Evolutionary conservation across 139 green algal species (phyloP).

Genomic region (Gonium pectorale): DNA sequence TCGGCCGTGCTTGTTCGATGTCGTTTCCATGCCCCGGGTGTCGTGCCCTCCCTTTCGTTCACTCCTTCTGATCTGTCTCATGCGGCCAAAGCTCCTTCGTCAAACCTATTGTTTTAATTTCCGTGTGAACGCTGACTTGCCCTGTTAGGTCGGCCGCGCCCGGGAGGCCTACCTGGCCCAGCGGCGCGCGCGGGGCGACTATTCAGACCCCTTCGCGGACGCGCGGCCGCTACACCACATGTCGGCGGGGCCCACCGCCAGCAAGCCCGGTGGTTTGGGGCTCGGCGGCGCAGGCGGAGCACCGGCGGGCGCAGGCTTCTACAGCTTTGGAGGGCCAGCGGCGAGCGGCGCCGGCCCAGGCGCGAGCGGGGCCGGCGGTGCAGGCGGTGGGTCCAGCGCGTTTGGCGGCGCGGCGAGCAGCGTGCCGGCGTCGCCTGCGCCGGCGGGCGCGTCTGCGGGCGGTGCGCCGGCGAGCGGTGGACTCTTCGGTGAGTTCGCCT

Average conservation of each 20-base stretch:
- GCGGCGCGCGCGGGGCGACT: constrained; percentile 31
- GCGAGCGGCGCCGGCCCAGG: no score
- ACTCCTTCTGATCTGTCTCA: no score
- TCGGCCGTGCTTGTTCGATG: no score
- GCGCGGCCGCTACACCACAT: constrained; percentile 29
- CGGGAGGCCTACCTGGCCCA: constrained; percentile 37
- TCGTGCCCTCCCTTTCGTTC: no score
- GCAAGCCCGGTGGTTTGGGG: background rate
- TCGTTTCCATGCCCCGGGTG: no score
- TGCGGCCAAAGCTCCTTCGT: no score
- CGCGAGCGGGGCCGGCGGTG: no score
- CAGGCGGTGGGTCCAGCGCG: background rate
- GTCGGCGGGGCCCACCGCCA: background rate
- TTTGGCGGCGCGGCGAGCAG: background rate
- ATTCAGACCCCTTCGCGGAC: constrained; percentile 48
- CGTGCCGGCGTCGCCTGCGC: background rate
- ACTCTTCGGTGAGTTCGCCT: background rate
- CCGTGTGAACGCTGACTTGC: no score
- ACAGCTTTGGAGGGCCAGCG: constrained; percentile 20
- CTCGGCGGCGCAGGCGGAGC: background rate
- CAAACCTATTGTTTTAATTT: no score
- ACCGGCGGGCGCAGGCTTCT: background rate
- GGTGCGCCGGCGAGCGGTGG: background rate
- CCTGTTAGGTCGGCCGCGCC: constrained; percentile 39
- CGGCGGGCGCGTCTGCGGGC: background rate